Base-by-base conservation (phyloP, 2,329 filamentous ascomycete species). In the Talaromyces verruculosus region DNA sequence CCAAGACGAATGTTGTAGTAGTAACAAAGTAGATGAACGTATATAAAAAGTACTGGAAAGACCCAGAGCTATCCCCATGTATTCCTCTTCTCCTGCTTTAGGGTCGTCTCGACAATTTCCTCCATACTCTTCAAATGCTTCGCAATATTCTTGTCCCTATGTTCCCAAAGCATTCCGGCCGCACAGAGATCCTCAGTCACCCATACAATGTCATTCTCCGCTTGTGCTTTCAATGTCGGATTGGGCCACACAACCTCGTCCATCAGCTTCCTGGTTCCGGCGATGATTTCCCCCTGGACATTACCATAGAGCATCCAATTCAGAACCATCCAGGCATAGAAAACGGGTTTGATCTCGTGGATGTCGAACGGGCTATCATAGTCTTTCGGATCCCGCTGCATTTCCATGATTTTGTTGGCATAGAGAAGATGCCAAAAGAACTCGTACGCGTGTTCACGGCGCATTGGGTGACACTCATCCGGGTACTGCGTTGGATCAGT, bases 401-500 rank as follows among this genome's bases (percentile, higher is more conserved):
- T 25, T 33, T 22, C 11, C n/a, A 57, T 57, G 8, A 25, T 4
- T 6, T 60, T 17, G 19, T 45, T 11, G 39, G 57, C 57, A 10
- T 41, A 41, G 19, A 60, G 5, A 17, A 60, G 57, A 17, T 43
- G 39, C 4, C 19, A 55, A 13, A 73, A 75, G 11, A 80, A 66
- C 13, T 72, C 68, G 73, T 75, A 79, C 7, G 72, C 72, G 69
- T 80, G 84, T 4, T 86, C 76, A 2, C 87, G 80, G 0, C 86
- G 81, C 7, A 87, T 77, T 0, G 86, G 86, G 71, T 89, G 85
- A 62, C 77, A 76, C 0, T 74, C 69, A 43, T 81, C 73, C 7
- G 80, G 78, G 66, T 84, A 86, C 2, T 87, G 73, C 2, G 80
- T 71, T 0, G 85, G 84, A 53, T 87, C 81, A 65, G 86, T 77